Percentiles rank a stretch among this genome's conserved stretches.
Conservation (phyloP, 2,329 filamentous ascomycete genomes). For the Ceratocystis alfenasii region DNA sequence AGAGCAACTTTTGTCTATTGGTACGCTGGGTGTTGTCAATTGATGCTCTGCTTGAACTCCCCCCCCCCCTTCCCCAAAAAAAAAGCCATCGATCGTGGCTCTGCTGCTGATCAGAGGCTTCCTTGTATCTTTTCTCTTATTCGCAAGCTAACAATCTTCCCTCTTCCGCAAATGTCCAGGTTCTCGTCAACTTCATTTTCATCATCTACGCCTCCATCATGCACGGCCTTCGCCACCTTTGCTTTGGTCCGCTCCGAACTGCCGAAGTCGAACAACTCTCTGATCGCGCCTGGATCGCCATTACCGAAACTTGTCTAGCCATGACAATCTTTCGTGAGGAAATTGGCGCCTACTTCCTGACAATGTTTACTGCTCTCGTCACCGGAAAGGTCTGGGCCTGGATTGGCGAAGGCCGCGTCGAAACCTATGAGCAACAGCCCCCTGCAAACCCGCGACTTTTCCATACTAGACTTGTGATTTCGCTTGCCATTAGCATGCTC, state of each 20-base stretch:
- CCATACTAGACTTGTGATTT: constrained; percentile 68
- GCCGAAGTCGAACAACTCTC: constrained; percentile 96
- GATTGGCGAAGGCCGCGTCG: constrained; percentile 91
- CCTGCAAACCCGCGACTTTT: constrained; percentile 80
- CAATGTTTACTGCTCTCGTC: constrained; percentile 89
- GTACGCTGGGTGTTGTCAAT: constrained; percentile 38
- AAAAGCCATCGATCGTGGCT: neutral
- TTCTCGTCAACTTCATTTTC: constrained; percentile 81
- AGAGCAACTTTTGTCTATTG: constrained; percentile 91
- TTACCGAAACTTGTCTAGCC: constrained; percentile 89
- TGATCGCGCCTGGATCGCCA: constrained; percentile 95
- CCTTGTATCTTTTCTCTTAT: neutral
- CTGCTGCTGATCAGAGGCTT: neutral
- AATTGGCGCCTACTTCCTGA: constrained; percentile 83
- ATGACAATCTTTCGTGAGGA: constrained; percentile 98
- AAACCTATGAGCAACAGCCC: constrained; percentile 89
- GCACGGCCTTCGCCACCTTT: constrained; percentile 76
- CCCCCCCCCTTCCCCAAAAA: neutral
- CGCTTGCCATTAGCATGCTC: constrained; percentile 62
- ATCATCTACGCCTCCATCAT: constrained; percentile 69
- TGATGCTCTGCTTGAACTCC: neutral
- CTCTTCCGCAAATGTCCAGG: constrained; percentile 38
- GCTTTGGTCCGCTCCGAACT: constrained; percentile 79
- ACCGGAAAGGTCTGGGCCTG: constrained; percentile 97
- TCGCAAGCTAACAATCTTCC: neutral